These are phyloP conservation scores for Hansenula anomala DNA, from an alignment of 1,139 yeast species.

Conservation along the genomic window DNA sequence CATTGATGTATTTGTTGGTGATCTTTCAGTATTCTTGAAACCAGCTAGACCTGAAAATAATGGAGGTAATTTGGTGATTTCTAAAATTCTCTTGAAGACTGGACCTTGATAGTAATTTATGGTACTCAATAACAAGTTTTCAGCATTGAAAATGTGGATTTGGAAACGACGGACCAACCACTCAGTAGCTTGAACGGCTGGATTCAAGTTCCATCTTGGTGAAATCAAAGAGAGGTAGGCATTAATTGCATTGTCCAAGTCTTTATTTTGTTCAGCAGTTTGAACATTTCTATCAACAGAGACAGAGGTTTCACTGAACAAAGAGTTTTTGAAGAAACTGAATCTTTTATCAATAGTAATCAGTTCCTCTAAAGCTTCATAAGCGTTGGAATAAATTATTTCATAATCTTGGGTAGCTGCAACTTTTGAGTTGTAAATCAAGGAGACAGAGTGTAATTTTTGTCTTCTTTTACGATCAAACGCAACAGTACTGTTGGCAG, in stretches of 20 bases:
- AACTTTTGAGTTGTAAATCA: conserved; percentile 77
- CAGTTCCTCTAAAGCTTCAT: conserved; percentile 75
- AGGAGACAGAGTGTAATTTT: conserved; percentile 81
- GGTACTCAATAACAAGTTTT: conserved; percentile 60
- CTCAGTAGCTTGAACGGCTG: conserved; percentile 81
- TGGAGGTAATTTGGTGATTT: conserved; percentile 68
- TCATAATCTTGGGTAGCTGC: conserved; percentile 95
- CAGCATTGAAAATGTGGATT: conserved; percentile 77
- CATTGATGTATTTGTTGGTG: conserved; percentile 66
- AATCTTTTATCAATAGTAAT: conserved; percentile 72
- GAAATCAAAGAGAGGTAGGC: conserved; percentile 74
- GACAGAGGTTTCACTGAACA: conserved; percentile 80
- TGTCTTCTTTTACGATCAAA: conserved; percentile 84
- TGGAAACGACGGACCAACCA: conserved; percentile 95
- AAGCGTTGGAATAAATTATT: conserved; percentile 63
- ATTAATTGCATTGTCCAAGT: conserved; percentile 67
- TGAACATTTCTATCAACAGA: conserved; percentile 78
- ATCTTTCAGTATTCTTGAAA: conserved; percentile 58
- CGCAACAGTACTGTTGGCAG: conserved; percentile 66
- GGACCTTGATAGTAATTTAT: conserved; percentile 76
- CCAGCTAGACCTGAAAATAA: conserved; percentile 68
- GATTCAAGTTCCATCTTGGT: conserved; percentile 56
- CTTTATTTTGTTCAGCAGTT: conserved; percentile 68
- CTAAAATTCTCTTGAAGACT: conserved; percentile 68
- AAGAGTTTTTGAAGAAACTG: conserved; percentile 57